A percentile compares a stretch with the other conserved stretches of the same genome.
phyloP scores from a whole-genome alignment of 345 rosid genomes.

The Pugionium dolabratum region DNA sequence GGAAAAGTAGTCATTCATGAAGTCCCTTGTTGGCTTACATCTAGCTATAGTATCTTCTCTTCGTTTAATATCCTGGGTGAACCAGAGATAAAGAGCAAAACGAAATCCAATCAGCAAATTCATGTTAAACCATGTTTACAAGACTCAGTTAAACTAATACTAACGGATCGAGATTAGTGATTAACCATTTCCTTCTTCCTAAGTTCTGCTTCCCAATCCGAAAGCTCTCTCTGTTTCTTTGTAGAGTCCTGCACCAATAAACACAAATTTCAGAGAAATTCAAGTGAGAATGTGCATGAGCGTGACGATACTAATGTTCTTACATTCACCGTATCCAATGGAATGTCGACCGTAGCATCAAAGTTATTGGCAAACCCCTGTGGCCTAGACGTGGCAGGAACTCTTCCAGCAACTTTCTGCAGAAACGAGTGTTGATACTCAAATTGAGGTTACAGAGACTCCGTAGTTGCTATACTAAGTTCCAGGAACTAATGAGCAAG shows the following conservation, averaged over 20 bases:
- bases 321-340: conserved; percentile 79
- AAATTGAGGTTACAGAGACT: too few species aligned
- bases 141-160: too few species aligned
- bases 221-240: conserved; percentile 74
- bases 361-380: conserved; percentile 63
- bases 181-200: conserved; percentile 76
- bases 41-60: conserved; percentile 41
- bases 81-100: not conserved
- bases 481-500: not conserved
- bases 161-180: too few species aligned
- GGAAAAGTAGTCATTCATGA: too few species aligned
- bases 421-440: too few species aligned
- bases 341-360: conserved; percentile 89
- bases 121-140: not conserved
- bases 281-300: not conserved
- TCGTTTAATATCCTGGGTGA: conserved; percentile 38
- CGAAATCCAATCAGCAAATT: too few species aligned
- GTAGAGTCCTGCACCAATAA: conserved; percentile 56
- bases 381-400: conserved; percentile 61
- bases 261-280: conserved; percentile 29
- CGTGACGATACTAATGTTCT: conserved; percentile 14
- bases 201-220: conserved; percentile 94
- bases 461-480: too few species aligned
- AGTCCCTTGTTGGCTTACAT: too few species aligned
- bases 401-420: conserved; percentile 74